A percentile compares a stretch with the other conserved stretches of the same genome.
Evolutionary conservation across 2,329 filamentous ascomycete species (phyloP).

Genomic region (Trichoderma semiorbis): DNA sequence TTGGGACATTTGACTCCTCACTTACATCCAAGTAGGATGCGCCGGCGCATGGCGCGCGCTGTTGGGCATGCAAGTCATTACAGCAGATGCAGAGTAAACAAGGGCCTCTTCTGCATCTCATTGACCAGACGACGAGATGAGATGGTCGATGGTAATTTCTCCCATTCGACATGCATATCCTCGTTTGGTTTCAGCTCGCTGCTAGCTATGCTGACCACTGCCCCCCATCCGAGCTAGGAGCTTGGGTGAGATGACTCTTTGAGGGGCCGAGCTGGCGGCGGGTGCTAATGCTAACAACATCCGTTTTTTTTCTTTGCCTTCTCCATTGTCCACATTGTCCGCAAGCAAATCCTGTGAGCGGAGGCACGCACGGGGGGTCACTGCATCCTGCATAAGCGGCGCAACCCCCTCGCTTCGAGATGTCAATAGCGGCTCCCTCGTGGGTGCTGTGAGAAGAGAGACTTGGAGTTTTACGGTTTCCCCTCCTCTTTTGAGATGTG

Average conservation of each 20-base stretch:
- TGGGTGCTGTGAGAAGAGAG: background rate
- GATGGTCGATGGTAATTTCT: constrained; percentile 9
- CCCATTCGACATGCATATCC: constrained; percentile 2
- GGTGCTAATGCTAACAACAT: constrained; percentile 4
- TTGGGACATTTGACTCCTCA: background rate
- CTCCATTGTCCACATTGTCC: background rate
- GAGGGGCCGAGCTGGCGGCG: background rate
- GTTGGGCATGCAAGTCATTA: constrained; percentile 19
- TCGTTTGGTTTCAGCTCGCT: constrained; percentile 15
- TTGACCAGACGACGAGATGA: constrained; percentile 19
- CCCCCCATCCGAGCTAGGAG: background rate
- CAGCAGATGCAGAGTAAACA: constrained; percentile 15
- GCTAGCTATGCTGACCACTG: constrained; percentile 10
- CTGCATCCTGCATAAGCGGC: constrained; percentile 32
- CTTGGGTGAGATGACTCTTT: constrained; percentile 2
- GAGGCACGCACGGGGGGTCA: constrained; percentile 18
- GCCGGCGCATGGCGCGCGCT: constrained; percentile 14
- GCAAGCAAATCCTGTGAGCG: constrained; percentile 9
- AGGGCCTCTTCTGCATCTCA: constrained; percentile 15
- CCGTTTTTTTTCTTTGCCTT: background rate
- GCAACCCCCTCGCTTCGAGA: constrained; percentile 20
- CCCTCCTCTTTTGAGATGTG: background rate
- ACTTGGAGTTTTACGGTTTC: background rate
- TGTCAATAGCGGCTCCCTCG: constrained; percentile 6
- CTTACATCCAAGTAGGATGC: constrained; percentile 5